Evolutionary conservation across 306 rosid genomes (phyloP), one percentile per base, ranked within the genome.

Genomic region (Vicia villosa): DNA sequence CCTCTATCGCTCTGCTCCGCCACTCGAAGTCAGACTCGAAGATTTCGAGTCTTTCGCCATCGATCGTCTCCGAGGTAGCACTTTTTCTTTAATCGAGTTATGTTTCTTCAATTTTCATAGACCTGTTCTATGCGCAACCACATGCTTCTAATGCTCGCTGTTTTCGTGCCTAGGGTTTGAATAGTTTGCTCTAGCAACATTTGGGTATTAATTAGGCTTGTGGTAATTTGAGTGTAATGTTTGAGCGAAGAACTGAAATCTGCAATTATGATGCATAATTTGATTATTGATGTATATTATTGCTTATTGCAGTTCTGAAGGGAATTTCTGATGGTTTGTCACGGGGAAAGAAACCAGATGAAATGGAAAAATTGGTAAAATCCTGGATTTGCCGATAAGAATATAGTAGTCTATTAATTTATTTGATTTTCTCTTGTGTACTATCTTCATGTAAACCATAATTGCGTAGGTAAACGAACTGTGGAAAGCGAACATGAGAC

Each of bases 1-100:
- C 5, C 83, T 88, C 16, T 88, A 94, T 80, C 96, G 97, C 42
- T 87, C 90, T 24, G 88, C 96, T 67, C 99, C 99, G 0, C 19
- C 76, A 1, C 92, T 94, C 20, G 97, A 94, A 73, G 96, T 91
- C 69, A 74, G 91, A 41, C 97, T 94, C 49, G 96, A 94, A 75
- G 95, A 91, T 50, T 94, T 94, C 56, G 95, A 91, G 84, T 89
- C 85, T 51, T 91, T 80, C 69, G 99, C 99, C 79, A 73, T 91
- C 58, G 97, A 94, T 72, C 99, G 96, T 75, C 95, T 94, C 77
- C 89, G 91, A 80, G 99, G 99, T 94, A 59, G 92, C 87, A 49
- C 30, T 10, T 37, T 41, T 17, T 73, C 57, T 17, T 15, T 34
- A 15, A 6, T 22, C 36, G 7, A 14, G 7, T 20, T 41, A 12